Base-by-base conservation (phyloP, 176 grass and related monocot species). In the bread wheat (Triticum aestivum) region DNA sequence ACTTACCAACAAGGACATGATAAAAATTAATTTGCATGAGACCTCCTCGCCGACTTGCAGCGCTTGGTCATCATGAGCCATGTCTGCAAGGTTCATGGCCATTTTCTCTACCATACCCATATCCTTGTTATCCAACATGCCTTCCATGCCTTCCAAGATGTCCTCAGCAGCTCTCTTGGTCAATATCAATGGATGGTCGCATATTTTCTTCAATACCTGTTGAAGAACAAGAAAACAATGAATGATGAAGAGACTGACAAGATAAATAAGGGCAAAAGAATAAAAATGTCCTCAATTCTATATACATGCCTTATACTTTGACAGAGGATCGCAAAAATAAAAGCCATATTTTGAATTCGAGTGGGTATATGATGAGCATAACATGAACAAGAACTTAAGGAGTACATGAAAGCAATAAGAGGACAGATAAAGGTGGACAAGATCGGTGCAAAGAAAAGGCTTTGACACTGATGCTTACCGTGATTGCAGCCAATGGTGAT, bases 141-240 rank as follows among this genome's bases (percentile, higher is more conserved):
- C 95, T 86, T 98, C 95, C 61, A 98, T 98, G 66, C 96, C 96
- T 89, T 98, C 96, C 64, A 98, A 83, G 23, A 98, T 75, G 67
- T 81, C 96, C 79, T 95, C 96, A 79, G 96, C 96, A 3, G 84
- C 96, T 95, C 27, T 95, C 84, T 95, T 98, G 63, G 96, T 98
- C 73, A 98, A 90, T 77, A 98, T 82, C 79, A 98, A 62, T 76
- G 96, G 96, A 30, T 98, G 96, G 78, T 98, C 96, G 52, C 96
- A 98, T 87, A 98, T 98, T 87, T 98, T 98, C 88, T 98, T 98
- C 81, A 98, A 73, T 91, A 95, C 91, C 96, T 98, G 75, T 82
- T 84, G 72, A 82, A 89, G 15, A 79, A 85, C 33, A 61, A 14
- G 23, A 52, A 67, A 65, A 85, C 20, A 20, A 77, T 33, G 18